A percentile compares a stretch with the other conserved stretches of the same genome.
phyloP scores from a whole-genome alignment of 768 basidiomycete species.

The Termitomyces sp. region DNA sequence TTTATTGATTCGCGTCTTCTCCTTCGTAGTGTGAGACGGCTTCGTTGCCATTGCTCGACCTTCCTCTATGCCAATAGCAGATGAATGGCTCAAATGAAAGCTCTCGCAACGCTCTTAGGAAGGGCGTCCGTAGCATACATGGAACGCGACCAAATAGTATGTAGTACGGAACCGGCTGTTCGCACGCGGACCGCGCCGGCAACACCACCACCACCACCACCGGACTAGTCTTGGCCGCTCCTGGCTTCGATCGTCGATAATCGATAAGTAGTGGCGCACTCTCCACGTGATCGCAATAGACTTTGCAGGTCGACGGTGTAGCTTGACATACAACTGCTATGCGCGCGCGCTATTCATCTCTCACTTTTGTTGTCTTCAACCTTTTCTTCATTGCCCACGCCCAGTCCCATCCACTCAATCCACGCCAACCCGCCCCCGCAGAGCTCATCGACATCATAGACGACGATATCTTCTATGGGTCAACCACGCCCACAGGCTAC shows the following conservation, averaged over 20 bases:
- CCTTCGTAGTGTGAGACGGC: too few species aligned
- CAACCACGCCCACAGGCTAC: slow-evolving; percentile 1
- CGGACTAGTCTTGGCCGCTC: too few species aligned
- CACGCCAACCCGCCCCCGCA: neutral
- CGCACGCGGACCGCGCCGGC: too few species aligned
- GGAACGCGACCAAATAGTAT: too few species aligned
- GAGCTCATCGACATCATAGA: slow-evolving; percentile 12
- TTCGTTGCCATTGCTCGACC: too few species aligned
- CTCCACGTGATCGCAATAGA: slow-evolving; percentile 12
- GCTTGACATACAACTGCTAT: slow-evolving; percentile 3
- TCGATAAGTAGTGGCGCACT: slow-evolving; percentile 8
- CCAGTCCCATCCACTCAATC: slow-evolving; percentile 11
- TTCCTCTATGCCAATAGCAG: too few species aligned
- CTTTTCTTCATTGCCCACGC: slow-evolving; percentile 10
- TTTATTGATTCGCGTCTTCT: too few species aligned
- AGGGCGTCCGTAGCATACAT: too few species aligned
- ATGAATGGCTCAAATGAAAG: too few species aligned
- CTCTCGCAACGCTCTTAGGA: too few species aligned
- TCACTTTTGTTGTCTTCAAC: slow-evolving; percentile 3
- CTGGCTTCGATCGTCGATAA: slow-evolving; percentile 23
- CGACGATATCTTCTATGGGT: slow-evolving; percentile 8
- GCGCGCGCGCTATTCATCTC: slow-evolving; percentile 3
- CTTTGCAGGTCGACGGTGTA: neutral
- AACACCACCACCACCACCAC: too few species aligned
- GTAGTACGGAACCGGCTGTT: too few species aligned